Base-by-base conservation (phyloP, 495 filamentous ascomycete species). In the Aspergillus olivimuriae region DNA sequence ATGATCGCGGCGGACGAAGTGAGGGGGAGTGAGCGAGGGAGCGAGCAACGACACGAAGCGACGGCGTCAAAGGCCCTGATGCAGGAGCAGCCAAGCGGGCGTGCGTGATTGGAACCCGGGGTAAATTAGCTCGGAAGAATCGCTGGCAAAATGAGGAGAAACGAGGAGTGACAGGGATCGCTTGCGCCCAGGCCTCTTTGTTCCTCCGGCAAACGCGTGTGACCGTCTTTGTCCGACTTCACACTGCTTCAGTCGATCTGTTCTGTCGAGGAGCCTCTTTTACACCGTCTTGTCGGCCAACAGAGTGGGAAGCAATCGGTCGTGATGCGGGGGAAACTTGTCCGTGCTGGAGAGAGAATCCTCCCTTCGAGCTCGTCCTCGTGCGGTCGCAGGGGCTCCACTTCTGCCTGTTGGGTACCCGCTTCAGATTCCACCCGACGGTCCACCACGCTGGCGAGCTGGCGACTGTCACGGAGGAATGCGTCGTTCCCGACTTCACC, bases 1-100 rank as follows among this genome's bases (percentile, higher is more conserved):
- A 90, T 90, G 60, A 38, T 10, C 10, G 2, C 17, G 39, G 21
- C 11, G 35, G 41, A 34, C 18, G 23, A 39, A 40, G 18, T 9
- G 15, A n/a, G 28, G 26, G 24, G 19, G 16, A 12, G 40, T 2
- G 19, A 24, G 9, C 6, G 28, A 15, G 35, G 16, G 39, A 19
- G 17, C 12, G n/a, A 32, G 16, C n/a, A 14, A 23, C 39, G 34
- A 30, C 15, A 7, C 31, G 20, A 31, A 38, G 20, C 26, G n/a
- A 20, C 24, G 10, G n/a, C n/a, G n/a, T n/a, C n/a, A n/a, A n/a
- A n/a, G n/a, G n/a, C n/a, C n/a, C n/a, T n/a, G n/a, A n/a, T n/a
- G n/a, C n/a, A n/a, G n/a, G n/a, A n/a, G n/a, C n/a, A n/a, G n/a
- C n/a, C n/a, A n/a, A n/a, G n/a, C n/a, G n/a, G n/a, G n/a, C n/a